Percentiles rank a stretch among this genome's conserved stretches.
Conservation (phyloP, 768 basidiomycete genomes). For the Hypholoma sublateritium region DNA sequence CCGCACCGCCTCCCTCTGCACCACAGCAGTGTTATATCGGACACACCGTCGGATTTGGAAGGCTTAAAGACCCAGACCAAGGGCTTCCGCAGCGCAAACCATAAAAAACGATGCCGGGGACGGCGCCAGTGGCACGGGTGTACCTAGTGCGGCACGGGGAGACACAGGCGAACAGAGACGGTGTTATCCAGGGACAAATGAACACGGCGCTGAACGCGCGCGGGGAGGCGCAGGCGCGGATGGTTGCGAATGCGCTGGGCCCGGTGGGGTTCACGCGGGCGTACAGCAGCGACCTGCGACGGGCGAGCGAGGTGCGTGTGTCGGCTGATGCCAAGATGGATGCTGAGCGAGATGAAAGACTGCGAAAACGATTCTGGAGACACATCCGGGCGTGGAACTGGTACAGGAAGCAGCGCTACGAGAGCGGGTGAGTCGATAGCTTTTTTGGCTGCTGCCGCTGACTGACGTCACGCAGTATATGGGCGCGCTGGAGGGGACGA, state of each 20-base stretch:
- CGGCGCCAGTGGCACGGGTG: conserved; percentile 34
- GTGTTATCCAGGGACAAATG: conserved; percentile 74
- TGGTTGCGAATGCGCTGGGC: conserved; percentile 54
- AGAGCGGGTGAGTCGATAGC: conserved; percentile 55
- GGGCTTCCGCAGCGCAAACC: no score
- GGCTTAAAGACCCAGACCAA: no score
- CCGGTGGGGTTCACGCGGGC: conserved; percentile 55
- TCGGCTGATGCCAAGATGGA: conserved; percentile 1
- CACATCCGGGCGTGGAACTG: conserved; percentile 49
- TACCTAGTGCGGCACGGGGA: conserved; percentile 80
- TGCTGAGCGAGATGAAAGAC: conserved; percentile 46
- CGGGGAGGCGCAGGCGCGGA: conserved; percentile 59
- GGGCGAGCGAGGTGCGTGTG: conserved; percentile 60
- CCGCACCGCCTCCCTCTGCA: no score
- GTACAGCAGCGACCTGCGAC: conserved; percentile 69
- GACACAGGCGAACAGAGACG: conserved; percentile 63
- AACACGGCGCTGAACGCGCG: conserved; percentile 65
- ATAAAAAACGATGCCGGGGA: no score
- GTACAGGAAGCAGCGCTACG: conserved; percentile 48
- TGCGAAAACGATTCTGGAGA: conserved; percentile 56
- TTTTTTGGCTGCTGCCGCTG: neutral
- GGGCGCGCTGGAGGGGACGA: conserved; percentile 58
- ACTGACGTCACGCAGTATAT: conserved; percentile 41
- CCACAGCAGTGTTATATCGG: no score
- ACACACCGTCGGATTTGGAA: no score